Conservation (phyloP, 148 eudicot species). For the Rheum nobile region DNA sequence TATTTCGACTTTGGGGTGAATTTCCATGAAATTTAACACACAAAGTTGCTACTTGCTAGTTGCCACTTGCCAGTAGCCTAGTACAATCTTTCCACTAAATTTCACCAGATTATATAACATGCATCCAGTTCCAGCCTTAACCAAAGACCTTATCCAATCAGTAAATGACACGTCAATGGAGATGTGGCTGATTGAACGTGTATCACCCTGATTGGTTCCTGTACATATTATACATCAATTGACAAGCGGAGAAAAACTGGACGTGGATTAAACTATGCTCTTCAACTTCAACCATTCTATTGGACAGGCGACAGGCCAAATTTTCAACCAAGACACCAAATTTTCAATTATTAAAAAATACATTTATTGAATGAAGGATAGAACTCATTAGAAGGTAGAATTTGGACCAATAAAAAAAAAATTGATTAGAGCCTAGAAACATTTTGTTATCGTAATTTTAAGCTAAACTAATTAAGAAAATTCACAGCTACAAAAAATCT, state of each 20-base stretch:
- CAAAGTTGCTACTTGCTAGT: not conserved
- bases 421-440: not conserved
- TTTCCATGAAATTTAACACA: not conserved
- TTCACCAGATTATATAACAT: not conserved
- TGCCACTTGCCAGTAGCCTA: not conserved
- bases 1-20: not conserved
- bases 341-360: not conserved
- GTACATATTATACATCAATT: not conserved
- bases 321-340: not conserved
- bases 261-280: not conserved
- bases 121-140: not conserved
- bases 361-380: not conserved
- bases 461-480: not conserved
- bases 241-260: not conserved
- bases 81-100: not conserved
- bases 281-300: not conserved
- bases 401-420: not conserved
- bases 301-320: not conserved
- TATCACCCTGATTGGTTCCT: not conserved
- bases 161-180: not conserved
- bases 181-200: not conserved
- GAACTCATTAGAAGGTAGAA: not conserved
- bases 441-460: not conserved
- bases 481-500: not conserved
- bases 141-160: not conserved